phyloP scores from a whole-genome alignment of 805 yeast species.

The Grigorovia humatica region DNA sequence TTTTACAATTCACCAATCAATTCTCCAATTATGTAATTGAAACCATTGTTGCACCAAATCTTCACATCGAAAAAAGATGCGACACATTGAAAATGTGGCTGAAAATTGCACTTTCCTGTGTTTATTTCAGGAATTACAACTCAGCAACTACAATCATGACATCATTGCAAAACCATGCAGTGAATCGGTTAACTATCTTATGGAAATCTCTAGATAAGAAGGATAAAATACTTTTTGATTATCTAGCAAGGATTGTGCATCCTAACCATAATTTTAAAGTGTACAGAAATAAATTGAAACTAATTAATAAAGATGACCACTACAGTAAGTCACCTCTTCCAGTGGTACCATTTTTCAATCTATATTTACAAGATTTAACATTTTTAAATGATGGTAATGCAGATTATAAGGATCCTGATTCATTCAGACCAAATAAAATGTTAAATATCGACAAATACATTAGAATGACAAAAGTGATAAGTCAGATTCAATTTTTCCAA shows the following conservation, averaged over 20 bases:
- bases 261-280: conserved; percentile 66
- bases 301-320: conserved; percentile 36
- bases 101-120: conserved; percentile 60
- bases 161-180: conserved; percentile 59
- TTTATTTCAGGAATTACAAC: conserved; percentile 65
- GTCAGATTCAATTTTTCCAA: conserved; percentile 60
- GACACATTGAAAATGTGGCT: conserved; percentile 59
- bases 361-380: conserved; percentile 69
- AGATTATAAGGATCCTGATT: conserved; percentile 50
- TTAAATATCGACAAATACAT: conserved; percentile 67
- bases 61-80: conserved; percentile 38
- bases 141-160: conserved; percentile 73
- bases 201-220: conserved; percentile 53
- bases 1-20: conserved; percentile 59
- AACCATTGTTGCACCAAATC: conserved; percentile 46
- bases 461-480: conserved; percentile 53
- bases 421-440: conserved; percentile 37
- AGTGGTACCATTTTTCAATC: conserved; percentile 64
- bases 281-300: conserved; percentile 53
- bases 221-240: conserved; percentile 51
- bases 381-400: conserved; percentile 78
- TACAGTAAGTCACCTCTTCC: conserved; percentile 35
- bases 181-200: conserved; percentile 49
- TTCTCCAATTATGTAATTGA: conserved; percentile 66
- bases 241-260: conserved; percentile 56